Percentiles rank a stretch among this genome's conserved stretches.
Conservation (phyloP, 1,139 yeast species). For the Meyerozyma athensensis region DNA sequence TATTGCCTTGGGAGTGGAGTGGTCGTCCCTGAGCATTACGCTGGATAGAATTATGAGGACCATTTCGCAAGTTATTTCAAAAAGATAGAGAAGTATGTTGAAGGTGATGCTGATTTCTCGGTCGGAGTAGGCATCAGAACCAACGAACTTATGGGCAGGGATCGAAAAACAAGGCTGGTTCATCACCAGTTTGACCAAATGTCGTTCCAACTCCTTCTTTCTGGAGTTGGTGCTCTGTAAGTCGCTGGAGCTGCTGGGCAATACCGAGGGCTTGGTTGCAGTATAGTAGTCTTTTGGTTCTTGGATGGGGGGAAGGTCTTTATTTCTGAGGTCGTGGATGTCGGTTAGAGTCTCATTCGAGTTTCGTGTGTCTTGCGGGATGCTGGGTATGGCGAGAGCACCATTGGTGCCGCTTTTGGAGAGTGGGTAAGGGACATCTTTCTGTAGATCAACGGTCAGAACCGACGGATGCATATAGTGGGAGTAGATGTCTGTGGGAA, state of each 20-base stretch:
- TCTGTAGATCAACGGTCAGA: constrained; percentile 8
- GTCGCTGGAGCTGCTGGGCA: constrained; percentile 7
- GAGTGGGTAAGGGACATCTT: neutral
- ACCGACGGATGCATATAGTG: constrained; percentile 8
- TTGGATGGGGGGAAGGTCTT: constrained; percentile 20
- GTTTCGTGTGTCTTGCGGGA: constrained; percentile 5
- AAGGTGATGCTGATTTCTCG: constrained; percentile 22
- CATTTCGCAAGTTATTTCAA: constrained; percentile 32
- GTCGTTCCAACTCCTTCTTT: constrained; percentile 25
- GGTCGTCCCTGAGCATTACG: constrained; percentile 23
- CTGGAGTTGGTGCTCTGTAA: constrained; percentile 20
- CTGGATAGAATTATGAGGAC: constrained; percentile 29
- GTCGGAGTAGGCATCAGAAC: constrained; percentile 15
- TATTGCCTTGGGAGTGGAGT: constrained; percentile 18
- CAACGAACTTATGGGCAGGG: constrained; percentile 11
- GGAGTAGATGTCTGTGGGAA: constrained; percentile 9
- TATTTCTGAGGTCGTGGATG: neutral
- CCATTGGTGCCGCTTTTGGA: neutral
- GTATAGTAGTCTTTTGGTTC: constrained; percentile 13
- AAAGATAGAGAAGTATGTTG: constrained; percentile 28
- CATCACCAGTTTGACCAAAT: constrained; percentile 34
- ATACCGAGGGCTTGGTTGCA: constrained; percentile 3
- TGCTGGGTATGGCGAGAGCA: neutral
- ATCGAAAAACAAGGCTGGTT: constrained; percentile 26
- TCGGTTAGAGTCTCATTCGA: constrained; percentile 3